Percentiles rank a stretch among this genome's conserved stretches.
Conservation (phyloP, 176 grass and related monocot genomes). For the Cenchrus fungigraminus region DNA sequence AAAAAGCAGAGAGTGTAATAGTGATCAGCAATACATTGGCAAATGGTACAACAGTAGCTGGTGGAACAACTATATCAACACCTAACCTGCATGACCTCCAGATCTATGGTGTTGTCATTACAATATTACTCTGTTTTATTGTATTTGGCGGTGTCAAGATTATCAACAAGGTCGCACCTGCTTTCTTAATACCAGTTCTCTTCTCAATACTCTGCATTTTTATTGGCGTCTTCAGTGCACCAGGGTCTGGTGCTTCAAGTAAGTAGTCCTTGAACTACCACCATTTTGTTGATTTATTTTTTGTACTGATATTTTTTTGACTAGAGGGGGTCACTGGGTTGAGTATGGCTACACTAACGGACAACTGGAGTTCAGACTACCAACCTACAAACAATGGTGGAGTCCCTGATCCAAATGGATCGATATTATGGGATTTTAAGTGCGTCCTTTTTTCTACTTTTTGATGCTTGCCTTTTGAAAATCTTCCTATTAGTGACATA, state of each 20-base stretch:
- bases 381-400: conserved; percentile 89
- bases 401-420: conserved; percentile 79
- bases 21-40: conserved; percentile 63
- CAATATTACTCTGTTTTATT: conserved; percentile 89
- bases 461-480: conserved; percentile 1
- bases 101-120: conserved; percentile 83
- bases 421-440: conserved; percentile 95
- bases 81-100: conserved; percentile 93
- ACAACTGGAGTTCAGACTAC: conserved; percentile 87
- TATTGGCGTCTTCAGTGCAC: conserved; percentile 74
- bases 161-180: conserved; percentile 90
- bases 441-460: conserved; percentile 36
- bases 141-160: conserved; percentile 98
- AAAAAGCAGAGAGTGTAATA: conserved; percentile 73
- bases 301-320: conserved; percentile 4
- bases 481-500: neutral
- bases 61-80: conserved; percentile 69
- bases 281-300: neutral
- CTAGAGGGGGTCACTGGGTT: conserved; percentile 85
- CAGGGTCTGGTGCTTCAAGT: conserved; percentile 65
- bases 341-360: conserved; percentile 59
- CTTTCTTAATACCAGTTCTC: conserved; percentile 85
- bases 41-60: conserved; percentile 48
- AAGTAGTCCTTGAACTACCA: conserved; percentile 35
- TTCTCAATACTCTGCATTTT: conserved; percentile 93